Conservation (phyloP, 768 basidiomycete genomes). For the Kwoniella dendrophila region DNA sequence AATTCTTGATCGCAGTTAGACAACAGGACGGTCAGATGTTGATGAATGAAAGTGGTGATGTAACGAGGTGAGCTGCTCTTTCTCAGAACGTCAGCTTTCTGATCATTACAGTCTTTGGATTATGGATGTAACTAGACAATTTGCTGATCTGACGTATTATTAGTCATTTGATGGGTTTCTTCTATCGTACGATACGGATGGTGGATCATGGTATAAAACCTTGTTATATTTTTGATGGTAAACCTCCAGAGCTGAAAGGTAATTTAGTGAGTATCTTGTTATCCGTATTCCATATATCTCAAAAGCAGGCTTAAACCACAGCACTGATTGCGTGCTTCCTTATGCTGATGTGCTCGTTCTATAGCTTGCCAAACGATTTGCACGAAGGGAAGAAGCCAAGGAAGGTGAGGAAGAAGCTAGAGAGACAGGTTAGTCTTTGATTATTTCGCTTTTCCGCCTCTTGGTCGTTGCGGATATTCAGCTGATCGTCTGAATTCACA, state of each 20-base stretch:
- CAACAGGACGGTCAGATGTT: slow-evolving; percentile 95
- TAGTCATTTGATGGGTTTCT: slow-evolving; percentile 96
- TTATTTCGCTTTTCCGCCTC: background rate
- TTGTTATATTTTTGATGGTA: slow-evolving; percentile 96
- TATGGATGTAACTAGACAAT: background rate
- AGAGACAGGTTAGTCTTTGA: slow-evolving; percentile 68
- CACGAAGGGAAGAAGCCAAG: slow-evolving; percentile 85
- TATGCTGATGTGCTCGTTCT: background rate
- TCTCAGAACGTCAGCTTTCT: background rate
- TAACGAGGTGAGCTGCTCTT: slow-evolving; percentile 66
- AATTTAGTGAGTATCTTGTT: slow-evolving; percentile 73
- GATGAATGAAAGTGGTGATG: slow-evolving; percentile 96
- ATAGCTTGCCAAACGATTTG: slow-evolving; percentile 95
- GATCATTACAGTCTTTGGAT: background rate
- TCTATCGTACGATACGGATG: slow-evolving; percentile 95
- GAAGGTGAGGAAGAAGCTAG: slow-evolving; percentile 95
- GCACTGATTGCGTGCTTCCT: background rate
- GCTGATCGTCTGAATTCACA: background rate
- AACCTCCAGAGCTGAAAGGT: slow-evolving; percentile 95
- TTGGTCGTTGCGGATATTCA: background rate
- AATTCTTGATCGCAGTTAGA: slow-evolving; percentile 95
- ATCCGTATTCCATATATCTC: too few relatives aligned
- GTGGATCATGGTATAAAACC: slow-evolving; percentile 99
- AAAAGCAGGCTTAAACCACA: background rate
- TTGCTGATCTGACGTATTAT: background rate